Percentiles rank a stretch among this genome's conserved stretches.
Conservation (phyloP, 495 filamentous ascomycete genomes). For the Penicillium tannophilum region DNA sequence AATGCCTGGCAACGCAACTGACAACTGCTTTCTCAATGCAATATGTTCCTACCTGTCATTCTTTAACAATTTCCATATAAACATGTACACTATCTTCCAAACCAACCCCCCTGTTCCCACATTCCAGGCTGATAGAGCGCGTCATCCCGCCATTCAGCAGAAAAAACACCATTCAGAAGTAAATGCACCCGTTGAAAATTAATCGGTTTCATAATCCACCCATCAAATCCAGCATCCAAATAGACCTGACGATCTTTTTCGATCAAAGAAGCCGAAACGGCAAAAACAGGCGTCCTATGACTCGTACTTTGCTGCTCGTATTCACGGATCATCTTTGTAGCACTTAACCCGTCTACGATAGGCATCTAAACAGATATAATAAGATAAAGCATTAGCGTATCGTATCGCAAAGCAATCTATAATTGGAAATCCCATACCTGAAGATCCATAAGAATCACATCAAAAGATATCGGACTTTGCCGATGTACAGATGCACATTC, state of each 20-base stretch:
- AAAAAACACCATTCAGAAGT: constrained; percentile 61
- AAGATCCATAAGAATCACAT: constrained; percentile 94
- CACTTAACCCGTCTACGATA: constrained; percentile 79
- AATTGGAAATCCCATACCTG: constrained; percentile 57
- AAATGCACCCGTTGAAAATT: constrained; percentile 67
- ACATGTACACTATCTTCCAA: constrained; percentile 30
- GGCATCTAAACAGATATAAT: constrained; percentile 65
- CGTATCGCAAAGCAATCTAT: not conserved
- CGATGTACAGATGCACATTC: constrained; percentile 72
- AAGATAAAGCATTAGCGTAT: not conserved
- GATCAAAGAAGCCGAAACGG: constrained; percentile 79
- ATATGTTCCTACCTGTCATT: not conserved
- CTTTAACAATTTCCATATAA: no score
- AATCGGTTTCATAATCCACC: constrained; percentile 84
- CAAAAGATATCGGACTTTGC: constrained; percentile 59
- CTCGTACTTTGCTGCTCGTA: constrained; percentile 58
- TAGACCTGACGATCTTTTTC: constrained; percentile 69
- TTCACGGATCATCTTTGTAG: constrained; percentile 79
- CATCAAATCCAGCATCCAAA: constrained; percentile 77
- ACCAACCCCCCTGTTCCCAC: constrained; percentile 79
- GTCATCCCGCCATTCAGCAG: constrained; percentile 44
- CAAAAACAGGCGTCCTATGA: constrained; percentile 72
- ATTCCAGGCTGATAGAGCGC: constrained; percentile 61
- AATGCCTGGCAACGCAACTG: no score
- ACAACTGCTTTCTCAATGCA: not conserved